Percentiles rank a stretch among this genome's conserved stretches.
These are phyloP conservation scores for Phytophthora rubi DNA, from an alignment of 352 stramenopile genomes.

Conservation along the genomic window DNA sequence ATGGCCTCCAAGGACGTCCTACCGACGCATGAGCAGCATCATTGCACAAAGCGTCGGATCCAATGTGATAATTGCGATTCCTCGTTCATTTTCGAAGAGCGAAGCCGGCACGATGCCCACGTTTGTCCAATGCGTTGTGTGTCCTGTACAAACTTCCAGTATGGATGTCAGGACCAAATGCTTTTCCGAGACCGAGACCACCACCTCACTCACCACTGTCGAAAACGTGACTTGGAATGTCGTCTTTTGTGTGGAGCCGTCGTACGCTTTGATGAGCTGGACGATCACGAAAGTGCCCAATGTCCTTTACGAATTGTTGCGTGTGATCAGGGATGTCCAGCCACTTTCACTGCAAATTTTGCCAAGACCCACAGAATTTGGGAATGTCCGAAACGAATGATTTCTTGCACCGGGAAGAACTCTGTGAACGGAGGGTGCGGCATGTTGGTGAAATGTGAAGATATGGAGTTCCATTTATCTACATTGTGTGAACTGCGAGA, in stretches of 20 bases:
- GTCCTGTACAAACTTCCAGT: conserved; percentile 57
- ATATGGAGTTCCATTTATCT: conserved; percentile 67
- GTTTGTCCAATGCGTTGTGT: conserved; percentile 51
- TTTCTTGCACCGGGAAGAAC: conserved; percentile 44
- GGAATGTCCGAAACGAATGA: conserved; percentile 58
- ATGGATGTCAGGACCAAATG: conserved; percentile 53
- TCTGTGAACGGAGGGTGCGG: conserved; percentile 48
- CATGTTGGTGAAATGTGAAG: conserved; percentile 44
- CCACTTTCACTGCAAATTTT: conserved; percentile 52
- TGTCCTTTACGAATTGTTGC: conserved; percentile 55
- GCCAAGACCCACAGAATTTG: conserved; percentile 44
- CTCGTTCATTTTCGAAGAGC: conserved; percentile 45
- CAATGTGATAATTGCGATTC: conserved; percentile 59
- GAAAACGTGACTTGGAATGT: conserved; percentile 57
- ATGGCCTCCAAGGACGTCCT: conserved; percentile 61
- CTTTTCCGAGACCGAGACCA: conserved; percentile 39
- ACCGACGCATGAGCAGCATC: conserved; percentile 59
- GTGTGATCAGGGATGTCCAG: conserved; percentile 48
- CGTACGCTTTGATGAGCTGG: conserved; percentile 52
- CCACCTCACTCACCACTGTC: conserved; percentile 64
- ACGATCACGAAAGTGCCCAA: conserved; percentile 55
- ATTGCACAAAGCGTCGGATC: conserved; percentile 59
- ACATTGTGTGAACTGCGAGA: conserved; percentile 56
- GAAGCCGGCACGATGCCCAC: conserved; percentile 36
- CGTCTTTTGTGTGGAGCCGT: conserved; percentile 52